These are phyloP conservation scores for Penstemon davidsonii DNA, from an alignment of 257 asterid species.

Conservation along the genomic window DNA sequence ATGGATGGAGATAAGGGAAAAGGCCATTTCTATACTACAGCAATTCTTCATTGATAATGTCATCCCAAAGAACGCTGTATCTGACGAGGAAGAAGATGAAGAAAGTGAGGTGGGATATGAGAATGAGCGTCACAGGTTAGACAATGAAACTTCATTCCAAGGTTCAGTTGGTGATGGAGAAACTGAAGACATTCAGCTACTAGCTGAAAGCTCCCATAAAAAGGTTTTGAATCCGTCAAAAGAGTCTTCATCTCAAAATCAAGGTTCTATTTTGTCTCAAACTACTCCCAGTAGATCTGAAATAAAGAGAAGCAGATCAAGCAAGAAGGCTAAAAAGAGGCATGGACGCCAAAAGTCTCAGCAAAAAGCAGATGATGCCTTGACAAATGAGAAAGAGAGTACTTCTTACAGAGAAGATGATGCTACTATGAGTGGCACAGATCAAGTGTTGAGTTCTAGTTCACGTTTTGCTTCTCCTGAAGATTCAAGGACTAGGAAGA, in stretches of 20 bases:
- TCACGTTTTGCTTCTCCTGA: slow-evolving; percentile 94
- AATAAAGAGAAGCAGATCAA: slow-evolving; percentile 84
- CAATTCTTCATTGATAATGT: slow-evolving; percentile 73
- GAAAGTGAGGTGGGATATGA: slow-evolving; percentile 59
- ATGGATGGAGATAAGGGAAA: slow-evolving; percentile 99
- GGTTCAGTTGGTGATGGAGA: slow-evolving; percentile 54
- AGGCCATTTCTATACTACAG: slow-evolving; percentile 73
- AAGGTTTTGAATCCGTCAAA: slow-evolving; percentile 51
- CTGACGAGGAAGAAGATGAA: slow-evolving; percentile 78
- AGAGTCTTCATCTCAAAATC: slow-evolving; percentile 66
- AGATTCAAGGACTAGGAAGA: slow-evolving; percentile 69
- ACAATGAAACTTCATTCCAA: slow-evolving; percentile 55
- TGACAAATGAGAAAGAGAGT: slow-evolving; percentile 66
- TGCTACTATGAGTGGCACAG: slow-evolving; percentile 85
- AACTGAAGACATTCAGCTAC: slow-evolving; percentile 48
- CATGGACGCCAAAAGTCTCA: slow-evolving; percentile 88
- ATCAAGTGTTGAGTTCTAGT: slow-evolving; percentile 85
- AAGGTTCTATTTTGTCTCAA: slow-evolving; percentile 60
- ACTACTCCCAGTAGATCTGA: slow-evolving; percentile 64
- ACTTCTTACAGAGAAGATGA: slow-evolving; percentile 85
- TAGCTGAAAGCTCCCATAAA: slow-evolving; percentile 74
- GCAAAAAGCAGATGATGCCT: slow-evolving; percentile 71
- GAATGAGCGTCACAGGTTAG: slow-evolving; percentile 44
- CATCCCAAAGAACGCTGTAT: slow-evolving; percentile 71
- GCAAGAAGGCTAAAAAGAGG: slow-evolving; percentile 94